These are phyloP conservation scores for Somion occarium DNA, from an alignment of 1,284 basidiomycete genomes.

Conservation along the genomic window DNA sequence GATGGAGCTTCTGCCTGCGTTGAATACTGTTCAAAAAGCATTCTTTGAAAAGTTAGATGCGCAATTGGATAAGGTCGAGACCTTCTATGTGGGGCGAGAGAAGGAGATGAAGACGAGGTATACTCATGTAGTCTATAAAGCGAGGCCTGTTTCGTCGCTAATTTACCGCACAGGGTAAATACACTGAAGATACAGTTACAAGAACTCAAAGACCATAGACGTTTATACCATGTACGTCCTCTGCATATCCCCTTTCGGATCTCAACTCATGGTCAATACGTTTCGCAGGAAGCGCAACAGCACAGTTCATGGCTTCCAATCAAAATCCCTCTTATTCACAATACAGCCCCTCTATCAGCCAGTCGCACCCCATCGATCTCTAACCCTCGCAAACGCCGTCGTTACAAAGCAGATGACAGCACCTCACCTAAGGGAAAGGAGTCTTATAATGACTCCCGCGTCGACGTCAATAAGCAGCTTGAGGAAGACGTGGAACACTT, in stretches of 20 bases:
- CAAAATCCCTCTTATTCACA: conserved; percentile 8
- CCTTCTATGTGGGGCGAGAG: conserved; percentile 77
- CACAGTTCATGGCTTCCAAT: conserved; percentile 10
- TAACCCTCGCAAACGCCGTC: conserved; percentile 9
- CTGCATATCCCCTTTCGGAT: not conserved
- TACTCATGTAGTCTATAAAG: not conserved
- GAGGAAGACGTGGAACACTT: conserved; percentile 9
- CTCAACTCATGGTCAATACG: not conserved
- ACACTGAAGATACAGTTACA: conserved; percentile 67
- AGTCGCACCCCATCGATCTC: not conserved
- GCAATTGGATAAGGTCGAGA: conserved; percentile 79
- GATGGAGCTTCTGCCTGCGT: conserved; percentile 43
- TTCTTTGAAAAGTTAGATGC: conserved; percentile 76
- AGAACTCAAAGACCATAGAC: conserved; percentile 70
- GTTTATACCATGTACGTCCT: conserved; percentile 55
- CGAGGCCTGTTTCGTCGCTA: not conserved
- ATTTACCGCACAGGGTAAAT: conserved; percentile 6
- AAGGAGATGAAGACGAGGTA: conserved; percentile 50
- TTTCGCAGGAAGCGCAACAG: conserved; percentile 13
- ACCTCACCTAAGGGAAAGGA: not conserved
- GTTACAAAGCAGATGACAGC: conserved; percentile 8
- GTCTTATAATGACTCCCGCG: not conserved
- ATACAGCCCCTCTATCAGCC: not conserved
- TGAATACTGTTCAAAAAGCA: conserved; percentile 55
- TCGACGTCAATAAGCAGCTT: conserved; percentile 6